Base-by-base conservation (phyloP, 2,329 filamentous ascomycete genomes). In the Fonsecaea multimorphosa region DNA sequence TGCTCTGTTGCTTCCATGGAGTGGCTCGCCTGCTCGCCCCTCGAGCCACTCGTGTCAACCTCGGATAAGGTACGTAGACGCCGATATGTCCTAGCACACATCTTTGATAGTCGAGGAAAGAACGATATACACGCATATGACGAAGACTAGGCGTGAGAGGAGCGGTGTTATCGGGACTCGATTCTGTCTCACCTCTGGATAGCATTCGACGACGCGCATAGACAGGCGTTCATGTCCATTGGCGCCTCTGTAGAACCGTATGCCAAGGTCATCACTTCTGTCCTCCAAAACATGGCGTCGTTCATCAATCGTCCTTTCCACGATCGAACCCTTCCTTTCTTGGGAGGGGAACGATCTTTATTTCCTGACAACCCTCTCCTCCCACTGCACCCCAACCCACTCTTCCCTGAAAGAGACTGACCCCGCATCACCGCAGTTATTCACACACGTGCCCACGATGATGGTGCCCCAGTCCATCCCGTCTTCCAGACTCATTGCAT, bases 401-500 rank as follows among this genome's bases (percentile, higher is more conserved):
- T 99, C 95, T 81, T 98, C 95, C 19, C 93, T 74, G 78, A 96
- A 98, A 1, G 89, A 91, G 0, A 88, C 86, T 73, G 88, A 84
- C 0, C 88, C 90, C 6, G 85, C 85, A 5, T 77, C 77, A 16
- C 87, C 86, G 76, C 95, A 98, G 76, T 98, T 92, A 74, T 80
- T 86, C 70, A 85, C 87, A 77, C 95, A 99, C 7, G 96, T 92
- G 0, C 88, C 93, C 40, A 98, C 82, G 64, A 99, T 87, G 8
- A 99, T 85, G 0, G 93, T 98, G 0, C 94, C 94, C 95, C 95
- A 99, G 74, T 99, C 95, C 95, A 99, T 99, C 0, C 93, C 95
- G 58, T 76, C 74, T 82, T 96, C 85, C 22, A 89, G 74, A 44
- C 85, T 86, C 70, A 79, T 71, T 70, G 81, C 81, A 16, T 49